Conservation (phyloP, 1,284 basidiomycete genomes). For the Irpex sp. region DNA sequence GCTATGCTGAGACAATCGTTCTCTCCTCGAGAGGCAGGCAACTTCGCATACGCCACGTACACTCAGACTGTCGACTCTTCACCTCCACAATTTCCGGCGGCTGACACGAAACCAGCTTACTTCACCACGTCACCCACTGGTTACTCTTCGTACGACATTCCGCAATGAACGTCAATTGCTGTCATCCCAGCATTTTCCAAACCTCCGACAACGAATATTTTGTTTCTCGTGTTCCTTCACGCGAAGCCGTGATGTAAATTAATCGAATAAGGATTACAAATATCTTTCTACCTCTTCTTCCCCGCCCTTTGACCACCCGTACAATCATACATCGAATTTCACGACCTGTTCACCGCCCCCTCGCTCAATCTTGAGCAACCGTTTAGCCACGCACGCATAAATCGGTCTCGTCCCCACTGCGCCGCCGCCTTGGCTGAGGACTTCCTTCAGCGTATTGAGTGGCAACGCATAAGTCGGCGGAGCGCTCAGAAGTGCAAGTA, state of each 20-base stretch:
- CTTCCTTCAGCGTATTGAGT: conserved; percentile 56
- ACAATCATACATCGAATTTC: conserved; percentile 49
- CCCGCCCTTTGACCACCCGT: not conserved
- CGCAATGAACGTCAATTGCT: not conserved
- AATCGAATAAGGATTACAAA: not conserved
- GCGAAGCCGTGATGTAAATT: too few relatives aligned
- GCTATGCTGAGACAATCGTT: not conserved
- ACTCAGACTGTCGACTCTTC: not conserved
- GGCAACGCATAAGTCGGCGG: conserved; percentile 51
- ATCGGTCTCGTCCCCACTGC: conserved; percentile 46
- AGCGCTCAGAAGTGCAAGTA: conserved; percentile 48
- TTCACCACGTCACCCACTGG: not conserved
- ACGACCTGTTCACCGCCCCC: conserved; percentile 67
- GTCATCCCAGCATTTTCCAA: not conserved
- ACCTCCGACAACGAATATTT: not conserved
- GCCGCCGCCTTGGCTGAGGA: conserved; percentile 36
- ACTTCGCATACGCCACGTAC: not conserved
- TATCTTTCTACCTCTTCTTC: not conserved
- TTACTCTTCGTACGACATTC: not conserved
- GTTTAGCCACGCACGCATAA: conserved; percentile 67
- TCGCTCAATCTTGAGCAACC: conserved; percentile 68
- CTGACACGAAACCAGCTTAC: not conserved
- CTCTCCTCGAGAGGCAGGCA: not conserved
- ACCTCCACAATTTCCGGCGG: too few relatives aligned
- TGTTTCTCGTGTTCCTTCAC: not conserved